phyloP scores from a whole-genome alignment of 179 eudicot species.

The Beta macrorhiza region DNA sequence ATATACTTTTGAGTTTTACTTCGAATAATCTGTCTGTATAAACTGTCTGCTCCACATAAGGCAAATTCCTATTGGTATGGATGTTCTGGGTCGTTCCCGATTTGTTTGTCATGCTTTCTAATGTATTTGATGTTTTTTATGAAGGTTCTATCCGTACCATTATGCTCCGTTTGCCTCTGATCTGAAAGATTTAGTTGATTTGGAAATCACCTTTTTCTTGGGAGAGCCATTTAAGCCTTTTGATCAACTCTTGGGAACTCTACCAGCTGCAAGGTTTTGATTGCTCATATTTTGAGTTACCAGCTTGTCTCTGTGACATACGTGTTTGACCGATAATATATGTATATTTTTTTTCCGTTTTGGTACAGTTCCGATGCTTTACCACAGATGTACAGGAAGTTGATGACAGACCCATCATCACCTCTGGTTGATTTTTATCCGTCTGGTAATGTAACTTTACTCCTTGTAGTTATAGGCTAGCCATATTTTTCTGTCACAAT shows the following conservation, averaged over 20 bases:
- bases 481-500: neutral
- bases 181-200: slow-evolving; percentile 76
- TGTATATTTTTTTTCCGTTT: slow-evolving; percentile 13
- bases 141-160: slow-evolving; percentile 97
- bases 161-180: slow-evolving; percentile 99
- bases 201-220: slow-evolving; percentile 86
- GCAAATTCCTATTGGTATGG: neutral
- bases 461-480: slow-evolving; percentile 5
- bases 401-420: slow-evolving; percentile 93
- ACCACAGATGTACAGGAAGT: slow-evolving; percentile 74
- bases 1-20: neutral
- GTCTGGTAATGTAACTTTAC: slow-evolving; percentile 48
- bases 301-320: neutral
- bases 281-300: slow-evolving; percentile 10
- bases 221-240: slow-evolving; percentile 99
- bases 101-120: slow-evolving; percentile 5
- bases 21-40: neutral
- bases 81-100: neutral
- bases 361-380: slow-evolving; percentile 76
- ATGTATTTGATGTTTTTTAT: slow-evolving; percentile 22
- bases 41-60: neutral
- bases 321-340: neutral
- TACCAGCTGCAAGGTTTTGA: slow-evolving; percentile 90
- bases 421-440: slow-evolving; percentile 88
- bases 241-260: slow-evolving; percentile 94